A percentile compares a stretch with the other conserved stretches of the same genome.
Evolutionary conservation across 345 rosid genomes (phyloP).

Genomic region (Linum lewisii): DNA sequence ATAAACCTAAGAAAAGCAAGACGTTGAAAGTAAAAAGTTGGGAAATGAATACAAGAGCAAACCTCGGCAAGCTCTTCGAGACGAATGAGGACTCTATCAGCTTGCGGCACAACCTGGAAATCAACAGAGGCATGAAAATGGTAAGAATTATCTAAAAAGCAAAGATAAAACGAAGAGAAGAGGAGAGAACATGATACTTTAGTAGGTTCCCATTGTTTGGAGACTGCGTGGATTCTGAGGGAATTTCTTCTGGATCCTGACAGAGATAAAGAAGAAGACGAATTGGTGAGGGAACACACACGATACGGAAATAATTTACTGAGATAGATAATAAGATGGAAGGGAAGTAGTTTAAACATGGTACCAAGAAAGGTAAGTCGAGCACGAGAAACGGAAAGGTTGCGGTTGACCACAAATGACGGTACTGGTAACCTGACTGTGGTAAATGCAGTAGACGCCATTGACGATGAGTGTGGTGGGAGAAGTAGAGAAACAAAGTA

Average conservation of each 20-base stretch:
- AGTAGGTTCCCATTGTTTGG: conserved; percentile 71
- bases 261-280: not conserved
- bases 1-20: too few relatives aligned
- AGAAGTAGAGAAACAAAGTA: too few relatives aligned
- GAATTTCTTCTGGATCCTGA: conserved; percentile 37
- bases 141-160: not conserved
- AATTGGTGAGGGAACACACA: not conserved
- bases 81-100: conserved; percentile 83
- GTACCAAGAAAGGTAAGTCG: not conserved
- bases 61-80: conserved; percentile 79
- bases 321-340: too few relatives aligned
- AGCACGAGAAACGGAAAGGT: not conserved
- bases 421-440: not conserved
- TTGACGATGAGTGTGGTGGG: not conserved
- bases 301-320: not conserved
- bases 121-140: not conserved
- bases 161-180: not conserved
- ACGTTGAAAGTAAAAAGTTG: not conserved
- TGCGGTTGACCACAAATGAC: not conserved
- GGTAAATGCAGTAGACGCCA: not conserved
- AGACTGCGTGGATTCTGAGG: conserved; percentile 51
- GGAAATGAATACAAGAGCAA: not conserved
- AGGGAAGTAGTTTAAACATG: not conserved
- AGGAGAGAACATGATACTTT: conserved; percentile 31
- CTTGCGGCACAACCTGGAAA: conserved; percentile 82